Evolutionary conservation across 768 basidiomycete species (phyloP), one percentile per base, ranked within the genome.

Genomic region (Dendrothele bispora): DNA sequence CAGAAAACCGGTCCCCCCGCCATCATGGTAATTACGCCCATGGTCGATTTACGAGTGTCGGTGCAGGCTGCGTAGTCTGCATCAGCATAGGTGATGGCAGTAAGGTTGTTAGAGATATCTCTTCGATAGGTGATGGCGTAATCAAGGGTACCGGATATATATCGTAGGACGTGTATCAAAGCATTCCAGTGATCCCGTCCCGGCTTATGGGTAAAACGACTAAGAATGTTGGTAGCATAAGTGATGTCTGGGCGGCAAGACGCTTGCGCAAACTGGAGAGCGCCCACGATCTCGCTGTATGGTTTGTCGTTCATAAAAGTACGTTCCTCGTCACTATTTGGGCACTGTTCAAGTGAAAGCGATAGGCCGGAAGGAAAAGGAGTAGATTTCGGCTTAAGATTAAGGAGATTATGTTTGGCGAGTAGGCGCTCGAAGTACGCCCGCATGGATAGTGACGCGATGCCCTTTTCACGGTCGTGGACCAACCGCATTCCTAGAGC

Each of bases 341-440:
- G 51, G 2, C 18, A 22, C 2, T 27, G 26, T 3, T 35, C 22
- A 12, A n/a, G 8, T 5, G 49, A 43, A 5, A 62, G 45, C 2
- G 29, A 12, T 1, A 39, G 17, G 12, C 51, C 44, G 10, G 43
- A 10, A 15, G 43, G 51, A 36, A 59, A 36, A 3, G 55, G 59
- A 2, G 48, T 53, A 2, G 46, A 21, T 2, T 46, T 35, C 3
- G 53, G 43, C 2, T 41, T 30, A 15, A 43, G 24, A 25, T 39
- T 28, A 8, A 25, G 3, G 6, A 59, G 26, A 5, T 52, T 44
- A 25, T 50, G 50, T 22, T 46, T n/a, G 17, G 22, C 1, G 15
- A 61, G 21, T 1, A 63, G 35, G 4, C 26, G 17, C 5, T 56
- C 48, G 2, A 35, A 25, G 24, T 54, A 50, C n/a, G 39, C 39